Conservation (phyloP, 495 filamentous ascomycete genomes). For the Pyrenula massariospora region DNA sequence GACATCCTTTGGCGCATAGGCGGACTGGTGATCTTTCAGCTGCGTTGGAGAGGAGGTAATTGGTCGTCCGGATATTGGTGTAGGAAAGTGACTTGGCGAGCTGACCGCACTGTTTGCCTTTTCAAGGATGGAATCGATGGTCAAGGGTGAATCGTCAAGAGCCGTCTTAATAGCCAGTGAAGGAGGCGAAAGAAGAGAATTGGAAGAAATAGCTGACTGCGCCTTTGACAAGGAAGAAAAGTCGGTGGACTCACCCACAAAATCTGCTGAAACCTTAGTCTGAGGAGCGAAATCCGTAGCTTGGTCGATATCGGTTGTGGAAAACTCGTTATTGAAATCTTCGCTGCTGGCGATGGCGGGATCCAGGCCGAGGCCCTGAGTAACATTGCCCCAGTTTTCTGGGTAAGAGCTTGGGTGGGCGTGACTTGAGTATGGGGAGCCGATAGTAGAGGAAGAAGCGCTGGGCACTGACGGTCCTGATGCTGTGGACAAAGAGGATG, state of each 20-base stretch:
- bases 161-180: constrained; percentile 6
- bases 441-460: constrained; percentile 68
- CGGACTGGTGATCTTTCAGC: constrained; percentile 6
- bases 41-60: constrained; percentile 1
- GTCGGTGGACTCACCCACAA: constrained; percentile 66
- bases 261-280: constrained; percentile 49
- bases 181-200: constrained; percentile 11
- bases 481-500: constrained; percentile 56
- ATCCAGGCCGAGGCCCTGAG: constrained; percentile 49
- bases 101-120: constrained; percentile 15
- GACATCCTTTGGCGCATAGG: constrained; percentile 12
- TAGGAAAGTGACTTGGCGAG: constrained; percentile 16
- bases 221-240: constrained; percentile 20
- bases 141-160: constrained; percentile 8
- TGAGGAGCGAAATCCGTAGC: constrained; percentile 35
- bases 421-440: constrained; percentile 63
- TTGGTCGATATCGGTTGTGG: constrained; percentile 41
- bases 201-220: constrained; percentile 9
- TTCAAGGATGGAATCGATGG: constrained; percentile 16
- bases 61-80: constrained; percentile 15
- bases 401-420: constrained; percentile 43
- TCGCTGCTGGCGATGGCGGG: constrained; percentile 57
- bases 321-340: constrained; percentile 34
- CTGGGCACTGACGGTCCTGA: constrained; percentile 60
- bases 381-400: constrained; percentile 48